Base-by-base conservation (phyloP, 2,329 filamentous ascomycete genomes). In the Sporothrix schenckii region DNA sequence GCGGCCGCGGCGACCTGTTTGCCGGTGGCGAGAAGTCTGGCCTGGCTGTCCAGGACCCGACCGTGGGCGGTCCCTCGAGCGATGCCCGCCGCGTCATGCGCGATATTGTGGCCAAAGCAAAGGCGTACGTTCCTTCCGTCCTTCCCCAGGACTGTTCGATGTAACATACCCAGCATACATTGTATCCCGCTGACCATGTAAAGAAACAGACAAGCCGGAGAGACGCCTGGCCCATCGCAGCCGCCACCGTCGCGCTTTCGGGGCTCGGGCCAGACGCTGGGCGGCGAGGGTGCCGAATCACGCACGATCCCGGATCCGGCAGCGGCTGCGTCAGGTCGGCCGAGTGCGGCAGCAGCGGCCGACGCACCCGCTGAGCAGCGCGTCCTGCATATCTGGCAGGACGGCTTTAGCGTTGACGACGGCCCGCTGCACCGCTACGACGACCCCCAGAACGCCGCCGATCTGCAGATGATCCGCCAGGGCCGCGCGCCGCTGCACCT, bases 361-460 rank as follows among this genome's bases (percentile, higher is more conserved):
- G 72, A 85, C 47, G 85, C 86, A 5, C 47, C 44, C 27, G n/a
- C 56, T 1, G 88, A 91, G 72, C 87, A 88, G 66, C 89, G 92
- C 66, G 86, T 88, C 13, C 84, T 96, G 68, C 92, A 94, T 76
- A 85, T 95, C 58, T 96, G 92, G 92, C 85, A 86, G 54, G 90
- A 96, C 77, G 92, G 92, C 16, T 94, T 95, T 81, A 94, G 91
- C 74, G 89, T 96, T 72, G 92, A 94, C 72, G 91, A 95, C 76
- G 92, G 92, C 39, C 87, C 89, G 61, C 86, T 95, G 50, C 89
- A 87, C 77, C 88, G 91, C 70, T 94, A 92, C 77, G 91, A 94
- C 76, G 92, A 95, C 78, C 91, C 92, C 0, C 85, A 85, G 41
- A 93, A 94, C 77, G 87, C 89, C 41, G 84, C 85, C 66, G 91